Evolutionary conservation across 1,284 basidiomycete genomes (phyloP).

Genomic region (Paramarasmius palmivorus): DNA sequence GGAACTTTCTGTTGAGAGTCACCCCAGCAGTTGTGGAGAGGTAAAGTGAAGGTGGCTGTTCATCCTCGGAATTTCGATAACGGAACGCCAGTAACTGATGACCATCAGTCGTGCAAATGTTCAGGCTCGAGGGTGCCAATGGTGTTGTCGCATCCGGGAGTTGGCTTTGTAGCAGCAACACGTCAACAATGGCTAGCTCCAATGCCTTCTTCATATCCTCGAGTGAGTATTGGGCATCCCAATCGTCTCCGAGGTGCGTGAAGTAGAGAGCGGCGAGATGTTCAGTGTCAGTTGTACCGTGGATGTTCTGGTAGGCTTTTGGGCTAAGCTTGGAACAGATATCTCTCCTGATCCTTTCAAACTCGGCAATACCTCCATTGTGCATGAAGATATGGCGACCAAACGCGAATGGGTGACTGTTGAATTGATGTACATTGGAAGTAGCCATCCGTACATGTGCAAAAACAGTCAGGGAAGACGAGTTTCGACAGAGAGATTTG

Average conservation of each 20-base stretch:
- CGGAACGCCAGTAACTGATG: not conserved
- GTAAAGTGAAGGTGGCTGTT: slow-evolving; percentile 1
- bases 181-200: not conserved
- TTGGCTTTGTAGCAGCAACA: not conserved
- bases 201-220: slow-evolving; percentile 3
- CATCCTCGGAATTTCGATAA: not conserved
- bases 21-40: not conserved
- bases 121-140: slow-evolving; percentile 1
- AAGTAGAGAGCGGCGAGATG: slow-evolving; percentile 1
- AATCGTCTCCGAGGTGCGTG: slow-evolving; percentile 3
- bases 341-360: not conserved
- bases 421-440: slow-evolving; percentile 1
- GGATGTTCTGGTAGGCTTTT: not conserved
- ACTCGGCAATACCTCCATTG: not conserved
- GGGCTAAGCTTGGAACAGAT: not conserved
- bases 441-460: slow-evolving; percentile 3
- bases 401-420: not conserved
- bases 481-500: not conserved
- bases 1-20: slow-evolving; percentile 1
- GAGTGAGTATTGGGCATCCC: not conserved
- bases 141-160: not conserved
- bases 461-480: not conserved
- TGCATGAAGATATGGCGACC: slow-evolving; percentile 6
- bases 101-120: slow-evolving; percentile 6
- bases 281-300: not conserved